Evolutionary conservation across 2,329 filamentous ascomycete genomes (phyloP), one percentile per base, ranked within the genome.

Genomic region (Apiospora marii): DNA sequence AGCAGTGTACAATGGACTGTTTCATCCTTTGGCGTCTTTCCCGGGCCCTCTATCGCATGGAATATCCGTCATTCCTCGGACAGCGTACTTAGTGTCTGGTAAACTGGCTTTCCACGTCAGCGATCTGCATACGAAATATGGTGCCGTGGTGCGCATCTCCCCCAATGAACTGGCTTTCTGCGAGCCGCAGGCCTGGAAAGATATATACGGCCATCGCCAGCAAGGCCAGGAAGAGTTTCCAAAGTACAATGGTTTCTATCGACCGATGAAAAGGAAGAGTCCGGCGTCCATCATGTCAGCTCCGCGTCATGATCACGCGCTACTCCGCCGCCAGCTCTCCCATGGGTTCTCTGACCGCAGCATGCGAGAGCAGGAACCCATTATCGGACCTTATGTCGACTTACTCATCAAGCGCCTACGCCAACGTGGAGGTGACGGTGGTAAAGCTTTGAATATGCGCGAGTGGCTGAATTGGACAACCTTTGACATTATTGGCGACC

Each of bases 401-500:
- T 74, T 83, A 51, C 74, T 85, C 49, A 77, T 83, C 37, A 69
- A 75, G 71, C 73, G 78, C 67, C 69, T 84, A 51, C 41, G 67
- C 8, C 37, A 68, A 2, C 37, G 46, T 46, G 68, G 74, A 58
- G 70, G 75, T 7, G 73, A 16, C 8, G 77, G 75, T 4, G 34
- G 70, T 8, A 53, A 41, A 13, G 13, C 78, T 1, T 73, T 81
- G 7, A 79, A 81, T 67, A 81, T 85, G 79, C 79, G 77, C 24
- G 78, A 82, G 64, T 85, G 83, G 83, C 81, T 78, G 72, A 83
- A 84, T 72, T 84, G 79, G 75, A 77, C 81, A 1, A 82, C 83
- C 2, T 85, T 85, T 76, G 84, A 85, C 76, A 79, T 85, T 64
- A 82, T 85, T 71, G 85, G 85, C 37, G 85, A 87, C 75, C 80